These are phyloP conservation scores for Heritiera littoralis DNA, from an alignment of 345 rosid genomes.

Conservation along the genomic window DNA sequence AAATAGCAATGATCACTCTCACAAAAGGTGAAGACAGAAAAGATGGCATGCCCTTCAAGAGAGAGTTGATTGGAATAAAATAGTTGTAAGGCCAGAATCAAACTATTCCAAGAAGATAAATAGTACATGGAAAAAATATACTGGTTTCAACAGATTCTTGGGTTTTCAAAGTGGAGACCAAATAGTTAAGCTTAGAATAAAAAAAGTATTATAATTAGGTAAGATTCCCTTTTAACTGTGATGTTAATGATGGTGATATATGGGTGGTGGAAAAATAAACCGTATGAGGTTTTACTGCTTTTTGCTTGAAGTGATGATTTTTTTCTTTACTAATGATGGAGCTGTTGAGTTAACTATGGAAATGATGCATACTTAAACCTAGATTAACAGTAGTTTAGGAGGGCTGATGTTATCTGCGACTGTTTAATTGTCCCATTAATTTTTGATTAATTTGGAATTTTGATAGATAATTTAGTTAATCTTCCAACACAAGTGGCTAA, in stretches of 20 bases:
- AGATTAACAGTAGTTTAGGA: neutral
- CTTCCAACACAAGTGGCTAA: conserved; percentile 22
- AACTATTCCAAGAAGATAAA: conserved; percentile 25
- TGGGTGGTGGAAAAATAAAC: neutral
- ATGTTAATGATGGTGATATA: conserved; percentile 41
- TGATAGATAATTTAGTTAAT: conserved; percentile 11
- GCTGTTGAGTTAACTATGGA: conserved; percentile 4
- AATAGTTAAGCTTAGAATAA: conserved; percentile 4
- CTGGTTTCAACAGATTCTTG: conserved; percentile 17
- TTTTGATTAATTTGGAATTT: neutral
- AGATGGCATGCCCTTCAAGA: conserved; percentile 28
- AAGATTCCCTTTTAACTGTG: conserved; percentile 30
- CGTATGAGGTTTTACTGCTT: conserved; percentile 13
- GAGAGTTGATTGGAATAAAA: conserved; percentile 21
- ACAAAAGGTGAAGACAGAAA: conserved; percentile 28
- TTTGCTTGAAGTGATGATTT: neutral
- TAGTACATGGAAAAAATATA: neutral
- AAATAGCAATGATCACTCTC: conserved; percentile 38
- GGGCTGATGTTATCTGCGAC: neutral
- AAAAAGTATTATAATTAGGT: conserved; percentile 22
- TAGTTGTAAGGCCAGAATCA: conserved; percentile 21
- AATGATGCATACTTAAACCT: neutral
- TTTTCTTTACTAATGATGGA: neutral
- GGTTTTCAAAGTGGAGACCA: conserved; percentile 28
- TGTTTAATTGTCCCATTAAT: neutral